phyloP scores from a whole-genome alignment of 2,329 filamentous ascomycete genomes.

The Xenosphaeropsis pyriputrescens region DNA sequence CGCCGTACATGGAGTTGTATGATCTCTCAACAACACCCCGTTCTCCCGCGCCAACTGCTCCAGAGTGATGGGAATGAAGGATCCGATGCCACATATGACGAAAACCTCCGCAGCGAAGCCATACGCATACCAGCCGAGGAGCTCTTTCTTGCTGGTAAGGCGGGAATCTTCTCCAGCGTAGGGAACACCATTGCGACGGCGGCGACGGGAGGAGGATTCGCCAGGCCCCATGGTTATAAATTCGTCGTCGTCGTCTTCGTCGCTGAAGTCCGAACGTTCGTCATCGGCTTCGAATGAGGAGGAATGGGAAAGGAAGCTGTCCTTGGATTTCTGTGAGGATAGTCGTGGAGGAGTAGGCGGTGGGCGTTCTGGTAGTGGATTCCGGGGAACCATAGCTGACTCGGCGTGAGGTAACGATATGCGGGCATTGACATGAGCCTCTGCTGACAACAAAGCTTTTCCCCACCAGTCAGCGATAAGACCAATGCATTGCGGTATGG shows the following conservation, averaged over 20 bases:
- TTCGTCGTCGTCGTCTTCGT: too few relatives aligned
- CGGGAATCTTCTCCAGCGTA: conserved; percentile 79
- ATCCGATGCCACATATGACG: conserved; percentile 77
- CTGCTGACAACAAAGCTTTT: too few relatives aligned
- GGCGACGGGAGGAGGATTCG: conserved; percentile 15
- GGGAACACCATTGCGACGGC: too few relatives aligned
- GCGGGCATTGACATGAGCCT: too few relatives aligned
- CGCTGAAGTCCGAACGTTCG: conserved; percentile 33
- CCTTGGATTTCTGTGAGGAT: conserved; percentile 26
- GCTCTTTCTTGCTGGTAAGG: conserved; percentile 76
- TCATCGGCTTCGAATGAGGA: conserved; percentile 56
- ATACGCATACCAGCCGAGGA: conserved; percentile 91
- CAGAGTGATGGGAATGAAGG: conserved; percentile 89
- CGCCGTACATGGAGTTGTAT: conserved; percentile 53
- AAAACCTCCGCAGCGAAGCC: conserved; percentile 95
- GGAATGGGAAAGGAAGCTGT: conserved; percentile 39
- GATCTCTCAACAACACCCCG: conserved; percentile 72
- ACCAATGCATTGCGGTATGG: conserved; percentile 8
- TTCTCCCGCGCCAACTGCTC: conserved; percentile 89
- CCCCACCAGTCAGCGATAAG: conserved; percentile 8
- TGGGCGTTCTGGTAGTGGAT: conserved; percentile 8
- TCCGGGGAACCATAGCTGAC: conserved; percentile 11
- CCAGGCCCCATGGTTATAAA: conserved; percentile 15
- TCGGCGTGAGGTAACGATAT: background rate
- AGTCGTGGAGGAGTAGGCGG: conserved; percentile 9